Percentiles rank a stretch among this genome's conserved stretches.
These are phyloP conservation scores for Dendrobium huoshanense DNA, from an alignment of 106 monocot species.

Conservation along the genomic window DNA sequence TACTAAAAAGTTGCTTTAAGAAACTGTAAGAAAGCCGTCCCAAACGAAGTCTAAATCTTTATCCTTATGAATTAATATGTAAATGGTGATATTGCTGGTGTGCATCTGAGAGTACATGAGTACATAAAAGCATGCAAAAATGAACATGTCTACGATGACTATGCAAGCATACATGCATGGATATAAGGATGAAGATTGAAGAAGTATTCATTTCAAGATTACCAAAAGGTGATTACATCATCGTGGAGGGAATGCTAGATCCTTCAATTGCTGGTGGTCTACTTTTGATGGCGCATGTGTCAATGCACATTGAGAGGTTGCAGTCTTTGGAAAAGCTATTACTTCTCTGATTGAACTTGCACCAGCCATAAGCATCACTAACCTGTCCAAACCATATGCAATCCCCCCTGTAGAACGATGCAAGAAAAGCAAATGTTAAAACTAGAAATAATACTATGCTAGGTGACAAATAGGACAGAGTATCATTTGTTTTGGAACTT, in stretches of 20 bases:
- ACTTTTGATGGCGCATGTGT: conserved; percentile 87
- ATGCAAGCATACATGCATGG: no score
- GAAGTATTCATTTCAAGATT: neutral
- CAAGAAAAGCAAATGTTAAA: neutral
- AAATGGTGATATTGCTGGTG: no score
- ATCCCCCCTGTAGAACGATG: conserved; percentile 64
- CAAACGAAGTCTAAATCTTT: no score
- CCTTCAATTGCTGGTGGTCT: conserved; percentile 72
- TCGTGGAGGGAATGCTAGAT: conserved; percentile 31
- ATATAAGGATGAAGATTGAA: no score
- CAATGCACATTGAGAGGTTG: conserved; percentile 87
- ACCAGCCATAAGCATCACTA: conserved; percentile 91
- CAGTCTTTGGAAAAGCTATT: conserved; percentile 96
- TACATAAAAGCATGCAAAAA: no score
- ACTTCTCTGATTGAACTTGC: conserved; percentile 94
- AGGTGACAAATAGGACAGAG: no score
- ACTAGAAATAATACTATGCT: neutral
- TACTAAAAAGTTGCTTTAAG: no score
- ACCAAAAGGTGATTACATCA: neutral
- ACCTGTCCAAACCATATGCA: conserved; percentile 86
- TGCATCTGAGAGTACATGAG: no score
- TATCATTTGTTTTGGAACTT: no score
- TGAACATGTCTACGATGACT: no score
- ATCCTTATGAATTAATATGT: no score
- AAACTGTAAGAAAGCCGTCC: no score